Base-by-base conservation (phyloP, 305 asterid species). In the Striga hermonthica region DNA sequence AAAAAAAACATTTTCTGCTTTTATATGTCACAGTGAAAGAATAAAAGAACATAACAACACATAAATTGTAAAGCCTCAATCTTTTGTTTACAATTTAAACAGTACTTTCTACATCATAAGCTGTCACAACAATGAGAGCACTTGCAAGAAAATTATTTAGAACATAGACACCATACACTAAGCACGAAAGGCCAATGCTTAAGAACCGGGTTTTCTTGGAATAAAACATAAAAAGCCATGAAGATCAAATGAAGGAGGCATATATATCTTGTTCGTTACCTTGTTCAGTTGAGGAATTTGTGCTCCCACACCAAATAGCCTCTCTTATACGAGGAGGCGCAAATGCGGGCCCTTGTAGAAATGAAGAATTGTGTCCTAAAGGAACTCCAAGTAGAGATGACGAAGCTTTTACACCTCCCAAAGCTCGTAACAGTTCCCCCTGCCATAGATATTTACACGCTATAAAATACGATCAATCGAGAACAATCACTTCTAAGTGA, bases 221-320 rank as follows among this genome's bases (percentile, higher is more conserved):
- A n/a, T n/a, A 49, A 49, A 68, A 62, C 37, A 44, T 48, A 47
- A 66, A 66, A 50, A 39, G 63, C 57, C 55, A 49, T 49, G 66
- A 55, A 55, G 13, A 58, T 10, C 7, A 5, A 44, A 37, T 36
- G 15, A 45, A 59, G 4, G 44, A 7, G 44, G 71, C 44, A 55
- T 12, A 56, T 12, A 56, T 1, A 67, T 50, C 11, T 13, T 22
- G 12, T 6, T 22, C 1, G 31, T 57, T 74, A 84, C 99, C 99
- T 90, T 88, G 97, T 82, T 93, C 99, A 9, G 99, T 86, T 57
- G 95, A 76, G 74, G 97, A 81, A 81, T 93, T 93, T 60, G 97
- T 93, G 86, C 99, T 93, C 65, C 90, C 97, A 72, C 97, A 90
- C 99, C 99, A 93, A 59, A 93, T 90, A 74, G 99, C 99, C 76